Evolutionary conservation across 768 basidiomycete species (phyloP), one percentile per base, ranked within the genome.

Genomic region (Mycena polygramma): DNA sequence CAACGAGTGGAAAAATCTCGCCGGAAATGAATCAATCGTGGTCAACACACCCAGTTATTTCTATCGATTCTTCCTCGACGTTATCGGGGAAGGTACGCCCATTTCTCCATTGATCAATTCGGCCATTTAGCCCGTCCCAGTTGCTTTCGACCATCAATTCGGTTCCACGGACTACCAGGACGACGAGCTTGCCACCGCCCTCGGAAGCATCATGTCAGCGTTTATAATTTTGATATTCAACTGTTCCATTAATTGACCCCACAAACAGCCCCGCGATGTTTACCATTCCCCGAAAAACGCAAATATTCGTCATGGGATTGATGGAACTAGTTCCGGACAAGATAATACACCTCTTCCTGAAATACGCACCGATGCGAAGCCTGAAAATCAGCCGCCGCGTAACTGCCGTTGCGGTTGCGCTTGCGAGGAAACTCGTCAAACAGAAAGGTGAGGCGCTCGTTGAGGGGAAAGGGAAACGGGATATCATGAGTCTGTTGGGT

Each of bases 401-500:
- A 4, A 4, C 15, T 13, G 24, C n/a, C n/a, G 69, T 86, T 22
- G 84, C 84, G 13, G 81, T 84, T 66, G 82, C 77, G 46, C 81
- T 90, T n/a, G 84, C 88, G 0, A 79, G 82, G 63, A 78, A 83
- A 60, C 78, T 90, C 11, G 81, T 90, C 24, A 79, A 83, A 22
- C 81, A 81, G 22, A 89, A 89, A 75, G 78, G 83, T 4, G 83
- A 85, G 49, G 86, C 84, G 13, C 78, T 86, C n/a, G 72, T 82
- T 9, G 80, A 83, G 54, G 88, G 87, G 10, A 87, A 84, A 74
- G 82, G 82, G 17, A 84, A 81, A 57, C 86, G 85, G 48, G 89
- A 91, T 74, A 82, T 89, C 22, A 78, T 91, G 70, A 88, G 87
- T 65, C 79, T 90, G 22, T 79, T 91, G 20, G 86, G 89, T 89